These are phyloP conservation scores for Chlorella sp. DNA, from an alignment of 139 green algal species.

Conservation along the genomic window DNA sequence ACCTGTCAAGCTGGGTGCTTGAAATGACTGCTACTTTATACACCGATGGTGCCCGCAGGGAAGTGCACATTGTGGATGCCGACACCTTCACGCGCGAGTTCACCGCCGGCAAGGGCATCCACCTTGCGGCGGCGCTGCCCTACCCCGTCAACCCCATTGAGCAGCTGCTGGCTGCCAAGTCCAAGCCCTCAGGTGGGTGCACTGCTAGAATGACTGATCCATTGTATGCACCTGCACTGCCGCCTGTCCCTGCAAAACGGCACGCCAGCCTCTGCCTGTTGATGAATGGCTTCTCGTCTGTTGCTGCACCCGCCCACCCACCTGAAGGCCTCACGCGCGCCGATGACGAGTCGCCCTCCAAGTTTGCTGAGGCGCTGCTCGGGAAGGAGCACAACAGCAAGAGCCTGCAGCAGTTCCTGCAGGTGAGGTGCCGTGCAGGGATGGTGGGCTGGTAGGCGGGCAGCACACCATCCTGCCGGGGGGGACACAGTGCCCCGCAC, in stretches of 20 bases:
- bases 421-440: too few relatives aligned
- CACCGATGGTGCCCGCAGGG: slow-evolving; percentile 44
- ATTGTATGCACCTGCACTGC: neutral
- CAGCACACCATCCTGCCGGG: too few relatives aligned
- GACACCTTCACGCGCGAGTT: slow-evolving; percentile 85
- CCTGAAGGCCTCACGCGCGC: slow-evolving; percentile 7
- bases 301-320: neutral
- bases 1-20: too few relatives aligned
- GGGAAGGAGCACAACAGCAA: slow-evolving; percentile 73
- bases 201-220: neutral
- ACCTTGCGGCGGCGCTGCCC: slow-evolving; percentile 46
- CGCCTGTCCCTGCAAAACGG: neutral
- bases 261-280: neutral
- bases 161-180: slow-evolving; percentile 15
- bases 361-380: slow-evolving; percentile 81
- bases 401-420: slow-evolving; percentile 79
- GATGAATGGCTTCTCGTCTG: too few relatives aligned
- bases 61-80: slow-evolving; percentile 79
- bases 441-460: too few relatives aligned
- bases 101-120: slow-evolving; percentile 32
- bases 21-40: too few relatives aligned
- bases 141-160: slow-evolving; percentile 77
- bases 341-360: slow-evolving; percentile 29
- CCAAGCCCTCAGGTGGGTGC: slow-evolving; percentile 34
- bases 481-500: too few relatives aligned